These are phyloP conservation scores for Rheum nobile DNA, from an alignment of 148 eudicot genomes.

Conservation along the genomic window DNA sequence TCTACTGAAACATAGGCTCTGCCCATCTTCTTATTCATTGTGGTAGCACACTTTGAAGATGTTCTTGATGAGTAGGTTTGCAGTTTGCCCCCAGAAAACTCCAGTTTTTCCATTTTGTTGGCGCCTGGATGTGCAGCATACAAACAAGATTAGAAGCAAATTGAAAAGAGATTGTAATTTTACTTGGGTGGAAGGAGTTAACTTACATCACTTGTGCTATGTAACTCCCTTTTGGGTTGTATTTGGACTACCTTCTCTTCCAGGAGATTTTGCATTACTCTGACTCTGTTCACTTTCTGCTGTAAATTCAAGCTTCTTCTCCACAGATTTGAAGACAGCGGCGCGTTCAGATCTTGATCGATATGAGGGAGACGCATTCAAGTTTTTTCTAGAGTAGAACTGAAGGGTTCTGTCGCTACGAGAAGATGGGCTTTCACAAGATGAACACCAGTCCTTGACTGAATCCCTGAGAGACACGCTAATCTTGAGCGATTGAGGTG, in stretches of 20 bases:
- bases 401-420: slow-evolving; percentile 17
- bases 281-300: slow-evolving; percentile 19
- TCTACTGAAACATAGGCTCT: neutral
- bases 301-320: slow-evolving; percentile 74
- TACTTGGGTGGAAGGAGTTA: neutral
- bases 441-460: slow-evolving; percentile 15
- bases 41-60: neutral
- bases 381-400: slow-evolving; percentile 29
- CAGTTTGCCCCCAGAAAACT: too few species aligned
- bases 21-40: neutral
- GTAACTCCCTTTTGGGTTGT: slow-evolving; percentile 30
- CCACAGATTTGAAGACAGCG: slow-evolving; percentile 53
- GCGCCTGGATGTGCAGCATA: neutral
- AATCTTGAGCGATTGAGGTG: slow-evolving; percentile 22
- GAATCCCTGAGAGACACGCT: slow-evolving; percentile 24
- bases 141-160: slow-evolving; percentile 3
- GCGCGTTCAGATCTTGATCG: slow-evolving; percentile 59
- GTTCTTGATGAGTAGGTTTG: too few species aligned
- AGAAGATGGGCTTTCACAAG: slow-evolving; percentile 24
- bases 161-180: neutral
- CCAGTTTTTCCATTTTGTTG: neutral
- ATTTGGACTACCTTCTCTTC: slow-evolving; percentile 26
- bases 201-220: slow-evolving; percentile 27
- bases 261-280: slow-evolving; percentile 17
- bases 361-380: slow-evolving; percentile 83